Evolutionary conservation across 495 filamentous ascomycete genomes (phyloP), one percentile per base, ranked within the genome.

Genomic region (Neurospora pannonica): DNA sequence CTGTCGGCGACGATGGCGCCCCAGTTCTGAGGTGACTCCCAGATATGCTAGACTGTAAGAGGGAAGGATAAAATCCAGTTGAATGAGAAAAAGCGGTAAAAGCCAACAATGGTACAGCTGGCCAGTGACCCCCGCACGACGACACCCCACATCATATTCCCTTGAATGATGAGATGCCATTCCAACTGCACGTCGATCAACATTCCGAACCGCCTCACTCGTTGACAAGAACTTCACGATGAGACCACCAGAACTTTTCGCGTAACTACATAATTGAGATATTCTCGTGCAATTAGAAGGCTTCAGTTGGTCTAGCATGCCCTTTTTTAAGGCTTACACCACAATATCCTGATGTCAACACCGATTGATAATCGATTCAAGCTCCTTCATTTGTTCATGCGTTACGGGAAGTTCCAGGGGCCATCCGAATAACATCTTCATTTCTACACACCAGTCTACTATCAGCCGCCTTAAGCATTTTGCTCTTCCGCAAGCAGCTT

Each of bases 401-500:
- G 28, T 34, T 62, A 62, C 28, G 1, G 28, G 13, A 36, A 67
- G 28, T 17, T 36, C 24, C 28, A 34, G 28, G 15, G 34, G 54
- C 54, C 54, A 19, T 67, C 15, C 9, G 13, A 17, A 34, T 17
- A 9, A 62, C 11, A 17, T 34, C 11, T 34, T 62, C 24, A 34
- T 67, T 36, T 67, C 28, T 36, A 24, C 15, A 17, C 42, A 19
- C 21, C 28, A 34, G 19, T 9, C 17, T 4, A 5, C 19, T 10
- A 21, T n/a, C 11, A 42, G 17, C 38, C 34, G 38, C 11, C 19
- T 38, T 15, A 34, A 37, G 31, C 54, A 62, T 24, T 67, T n/a
- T 42, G 72, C 72, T 28, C 17, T 36, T 38, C 4, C 24, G 10
- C 11, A 17, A 17, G 28, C n/a, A 40, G 37, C 79, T 78, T 83